Percentiles rank a stretch among this genome's conserved stretches.
phyloP scores from a whole-genome alignment of 352 stramenopile genomes.

The Globisporangium spinosum region DNA sequence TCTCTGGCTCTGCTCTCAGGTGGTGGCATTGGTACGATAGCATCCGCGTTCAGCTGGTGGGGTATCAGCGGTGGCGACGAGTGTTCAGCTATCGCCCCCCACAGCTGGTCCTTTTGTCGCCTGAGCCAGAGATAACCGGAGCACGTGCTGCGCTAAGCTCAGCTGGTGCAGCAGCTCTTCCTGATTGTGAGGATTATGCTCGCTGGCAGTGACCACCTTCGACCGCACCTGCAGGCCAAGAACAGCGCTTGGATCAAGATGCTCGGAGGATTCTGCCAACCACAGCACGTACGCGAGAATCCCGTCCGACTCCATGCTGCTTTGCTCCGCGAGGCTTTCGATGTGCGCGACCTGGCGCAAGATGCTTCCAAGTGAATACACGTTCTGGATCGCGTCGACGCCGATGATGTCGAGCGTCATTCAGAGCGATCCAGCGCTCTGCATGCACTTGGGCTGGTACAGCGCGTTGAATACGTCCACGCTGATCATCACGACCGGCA shows the following conservation, averaged over 20 bases:
- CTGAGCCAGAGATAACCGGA: not conserved
- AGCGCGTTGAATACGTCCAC: not conserved
- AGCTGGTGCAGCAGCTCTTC: not conserved
- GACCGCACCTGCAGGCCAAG: not conserved
- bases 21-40: not conserved
- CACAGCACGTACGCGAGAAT: not conserved
- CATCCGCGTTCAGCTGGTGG: not conserved
- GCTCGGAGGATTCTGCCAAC: not conserved
- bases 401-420: not conserved
- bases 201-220: not conserved
- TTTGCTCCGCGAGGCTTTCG: not conserved
- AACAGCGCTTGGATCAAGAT: not conserved
- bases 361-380: not conserved
- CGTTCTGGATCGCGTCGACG: slow-evolving; percentile 5
- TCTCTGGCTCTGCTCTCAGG: not conserved
- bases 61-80: not conserved
- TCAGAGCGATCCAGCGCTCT: not conserved
- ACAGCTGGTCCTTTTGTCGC: not conserved
- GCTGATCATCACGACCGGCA: not conserved
- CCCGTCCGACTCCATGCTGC: not conserved
- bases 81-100: not conserved
- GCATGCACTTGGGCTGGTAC: slow-evolving; percentile 10
- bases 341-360: not conserved
- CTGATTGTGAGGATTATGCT: not conserved
- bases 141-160: not conserved